Evolutionary conservation across 306 rosid species (phyloP), one percentile per base, ranked within the genome.

Genomic region (Trifolium repens): DNA sequence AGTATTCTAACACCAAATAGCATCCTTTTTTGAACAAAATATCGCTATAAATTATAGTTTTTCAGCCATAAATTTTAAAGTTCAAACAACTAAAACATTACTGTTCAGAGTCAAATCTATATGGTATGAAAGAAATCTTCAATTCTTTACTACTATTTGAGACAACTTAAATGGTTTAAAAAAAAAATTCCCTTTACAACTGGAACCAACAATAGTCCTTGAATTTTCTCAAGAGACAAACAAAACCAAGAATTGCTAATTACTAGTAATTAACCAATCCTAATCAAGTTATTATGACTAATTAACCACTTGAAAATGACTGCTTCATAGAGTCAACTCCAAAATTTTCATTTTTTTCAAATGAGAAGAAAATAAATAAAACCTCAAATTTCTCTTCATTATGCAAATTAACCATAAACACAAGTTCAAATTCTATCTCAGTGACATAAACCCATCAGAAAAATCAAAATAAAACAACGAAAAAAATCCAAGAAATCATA

Each of bases 201-300:
- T 5, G 17, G 53, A 63, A 44, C 73, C 60, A 40, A 59, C 16
- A 71, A 63, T 8, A 19, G 7, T 16, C 58, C 19, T 55, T 65
- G 58, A 70, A 74, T 66, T 82, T 82, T 77, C 62, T 27, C 71
- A 12, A 69, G 39, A 80, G 69, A 77, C 71, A 70, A 80, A 70
- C 80, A 62, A 50, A 47, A 32, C 53, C 22, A 40, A 32, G 1
- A 32, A 2, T 22, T 22, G 27, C 26, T 54, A 42, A 40, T 30
- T 11, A 17, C 19, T 17, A 73, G 22, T 11, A 63, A 47, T 22
- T 11, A 73, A 32, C 15, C 69, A 61, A 61, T 61, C 24, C 12
- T 61, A 32, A 61, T 61, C 67, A 17, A 61, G 9, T 12, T 24
- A 11, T 26, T 57, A 57, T 58, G 16, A 58, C 43, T 32, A 32